These are phyloP conservation scores for Periconia sp. DNA, from an alignment of 2,329 filamentous ascomycete genomes.

Conservation along the genomic window DNA sequence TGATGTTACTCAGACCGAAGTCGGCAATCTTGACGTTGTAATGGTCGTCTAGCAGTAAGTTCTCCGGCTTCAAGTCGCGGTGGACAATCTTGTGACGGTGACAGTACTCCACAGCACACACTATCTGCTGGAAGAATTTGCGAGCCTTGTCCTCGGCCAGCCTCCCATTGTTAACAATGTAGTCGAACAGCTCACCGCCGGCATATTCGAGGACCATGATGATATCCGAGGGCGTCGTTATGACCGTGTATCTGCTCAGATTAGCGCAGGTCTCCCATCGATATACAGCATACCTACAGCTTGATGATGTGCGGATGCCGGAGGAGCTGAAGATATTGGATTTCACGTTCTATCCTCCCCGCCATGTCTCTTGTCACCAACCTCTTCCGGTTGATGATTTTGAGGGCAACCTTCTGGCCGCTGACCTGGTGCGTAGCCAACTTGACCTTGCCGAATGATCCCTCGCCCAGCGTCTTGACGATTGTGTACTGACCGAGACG, in stretches of 20 bases:
- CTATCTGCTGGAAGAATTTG: constrained; percentile 98
- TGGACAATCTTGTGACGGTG: constrained; percentile 99
- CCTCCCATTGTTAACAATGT: constrained; percentile 92
- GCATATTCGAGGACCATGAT: constrained; percentile 99
- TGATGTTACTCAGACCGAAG: constrained; percentile 98
- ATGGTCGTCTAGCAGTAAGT: constrained; percentile 90
- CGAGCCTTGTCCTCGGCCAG: constrained; percentile 92
- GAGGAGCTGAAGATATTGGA: constrained; percentile 94
- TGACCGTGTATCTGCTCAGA: constrained; percentile 80
- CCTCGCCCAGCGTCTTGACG: constrained; percentile 89
- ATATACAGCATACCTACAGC: constrained; percentile 64
- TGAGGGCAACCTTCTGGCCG: constrained; percentile 93
- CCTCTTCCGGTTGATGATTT: constrained; percentile 97
- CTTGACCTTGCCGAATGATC: constrained; percentile 98
- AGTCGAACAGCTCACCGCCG: constrained; percentile 95
- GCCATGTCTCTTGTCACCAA: constrained; percentile 98
- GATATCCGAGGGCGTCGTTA: constrained; percentile 91
- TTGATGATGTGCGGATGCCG: constrained; percentile 99
- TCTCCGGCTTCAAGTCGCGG: constrained; percentile 96
- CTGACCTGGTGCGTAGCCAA: constrained; percentile 91
- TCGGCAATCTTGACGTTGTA: constrained; percentile 99
- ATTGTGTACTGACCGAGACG: constrained; percentile 92
- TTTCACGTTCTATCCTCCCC: constrained; percentile 94
- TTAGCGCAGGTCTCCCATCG: constrained; percentile 6
- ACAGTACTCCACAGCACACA: constrained; percentile 98